A percentile compares a stretch with the other conserved stretches of the same genome.
Conservation (phyloP, 345 rosid species). For the Gossypium australe region DNA sequence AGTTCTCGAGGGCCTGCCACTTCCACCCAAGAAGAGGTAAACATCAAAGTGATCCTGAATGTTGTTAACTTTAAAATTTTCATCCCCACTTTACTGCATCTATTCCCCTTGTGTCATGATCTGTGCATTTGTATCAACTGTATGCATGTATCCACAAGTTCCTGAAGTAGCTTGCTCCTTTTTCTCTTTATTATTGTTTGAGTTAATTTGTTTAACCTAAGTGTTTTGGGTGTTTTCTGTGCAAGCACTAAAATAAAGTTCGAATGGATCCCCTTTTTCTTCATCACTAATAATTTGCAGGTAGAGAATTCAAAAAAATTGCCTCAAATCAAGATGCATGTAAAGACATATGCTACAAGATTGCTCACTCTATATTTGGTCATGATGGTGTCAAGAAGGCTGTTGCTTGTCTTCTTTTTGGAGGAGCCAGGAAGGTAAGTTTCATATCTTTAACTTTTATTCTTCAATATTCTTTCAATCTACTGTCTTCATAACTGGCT, state of each 20-base stretch:
- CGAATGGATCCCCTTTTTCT: background rate
- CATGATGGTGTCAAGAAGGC: constrained; percentile 87
- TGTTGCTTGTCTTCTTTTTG: constrained; percentile 89
- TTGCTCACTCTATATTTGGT: constrained; percentile 94
- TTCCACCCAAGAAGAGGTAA: constrained; percentile 81
- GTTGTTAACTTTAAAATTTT: background rate
- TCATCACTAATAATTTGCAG: constrained; percentile 27
- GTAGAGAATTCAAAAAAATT: constrained; percentile 85
- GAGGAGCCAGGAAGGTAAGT: constrained; percentile 87
- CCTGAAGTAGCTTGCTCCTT: background rate
- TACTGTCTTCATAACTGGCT: constrained; percentile 10
- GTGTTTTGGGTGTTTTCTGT: background rate
- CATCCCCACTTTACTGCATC: background rate
- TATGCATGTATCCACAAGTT: background rate
- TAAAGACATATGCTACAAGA: constrained; percentile 60
- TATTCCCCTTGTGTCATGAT: background rate
- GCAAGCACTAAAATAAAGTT: background rate
- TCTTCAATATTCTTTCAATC: background rate
- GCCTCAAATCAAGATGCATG: constrained; percentile 58
- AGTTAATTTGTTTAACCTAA: background rate
- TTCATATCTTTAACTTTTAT: constrained; percentile 12
- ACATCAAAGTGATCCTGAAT: constrained; percentile 6
- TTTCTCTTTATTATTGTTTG: background rate
- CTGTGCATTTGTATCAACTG: background rate
- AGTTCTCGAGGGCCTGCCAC: constrained; percentile 69